Evolutionary conservation across 1,284 basidiomycete species (phyloP), one percentile per base, ranked within the genome.

Genomic region (Microbotryum silenes-acaulis): DNA sequence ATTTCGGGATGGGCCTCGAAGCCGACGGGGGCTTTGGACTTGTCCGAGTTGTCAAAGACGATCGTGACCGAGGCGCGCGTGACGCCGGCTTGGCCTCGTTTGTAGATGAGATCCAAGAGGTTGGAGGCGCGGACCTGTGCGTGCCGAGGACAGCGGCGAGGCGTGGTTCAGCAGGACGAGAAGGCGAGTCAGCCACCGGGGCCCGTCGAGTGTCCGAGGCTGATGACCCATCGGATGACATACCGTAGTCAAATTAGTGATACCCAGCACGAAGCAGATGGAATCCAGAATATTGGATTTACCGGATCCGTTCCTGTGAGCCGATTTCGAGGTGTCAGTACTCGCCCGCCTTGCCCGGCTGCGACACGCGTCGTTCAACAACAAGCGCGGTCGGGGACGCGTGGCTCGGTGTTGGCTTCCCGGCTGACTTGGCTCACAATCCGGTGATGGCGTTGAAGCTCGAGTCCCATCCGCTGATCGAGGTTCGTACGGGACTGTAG

Each of bases 241-340:
- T 66, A 87, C 91, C 68, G 86, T 85, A 14, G 86, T 80, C 85
- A 93, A 88, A 75, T 96, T 94, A 2, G 91, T 97, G 68, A 96
- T 88, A 25, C 93, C 93, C n/a, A 97, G 81, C 12, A 96, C 91
- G 74, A 97, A 97, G 76, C 90, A 93, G 76, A 96, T 96, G 62
- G 93, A 91, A 79, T 97, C 92, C 67, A 97, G 84, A 70, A 97
- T 96, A 77, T 97, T 99, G 64, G 91, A 94, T 79, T 97, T 96
- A 68, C 92, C 91, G 14, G 72, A 73, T 9, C 77, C 77, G 55
- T 78, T 78, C 59, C 67, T 68, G 56, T 25, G 6, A 8, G 7
- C 37, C 9, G 14, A 47, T 18, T 9, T 21, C 48, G 12, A 42
- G 37, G 18, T 29, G 20, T 50, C 27, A 50, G 48, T 20, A 6